A percentile compares a stretch with the other conserved stretches of the same genome.
phyloP scores from a whole-genome alignment of 768 basidiomycete species.

The Tricholoma bakamatsutake region DNA sequence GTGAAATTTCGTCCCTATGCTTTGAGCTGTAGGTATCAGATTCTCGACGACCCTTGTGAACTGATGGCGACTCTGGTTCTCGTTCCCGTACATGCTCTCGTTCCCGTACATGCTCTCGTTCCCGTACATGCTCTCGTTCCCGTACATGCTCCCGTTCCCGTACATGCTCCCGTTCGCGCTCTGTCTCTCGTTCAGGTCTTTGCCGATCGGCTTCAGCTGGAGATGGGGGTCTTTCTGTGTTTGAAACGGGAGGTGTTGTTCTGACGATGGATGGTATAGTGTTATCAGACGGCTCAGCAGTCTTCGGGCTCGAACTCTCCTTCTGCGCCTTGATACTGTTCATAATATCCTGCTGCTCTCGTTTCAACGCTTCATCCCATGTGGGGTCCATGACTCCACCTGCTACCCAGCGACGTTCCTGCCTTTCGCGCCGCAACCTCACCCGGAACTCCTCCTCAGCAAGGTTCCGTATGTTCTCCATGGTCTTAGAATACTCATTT shows the following conservation, averaged over 20 bases:
- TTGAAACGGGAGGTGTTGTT: background rate
- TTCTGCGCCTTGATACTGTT: conserved; percentile 32
- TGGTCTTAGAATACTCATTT: conserved; percentile 32
- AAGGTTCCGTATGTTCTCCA: conserved; percentile 37
- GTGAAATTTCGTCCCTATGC: conserved; percentile 12
- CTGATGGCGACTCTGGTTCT: conserved; percentile 10
- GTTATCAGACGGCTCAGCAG: conserved; percentile 2
- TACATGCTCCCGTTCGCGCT: conserved; percentile 8
- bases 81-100: background rate
- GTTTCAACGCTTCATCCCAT: conserved; percentile 25
- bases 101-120: conserved; percentile 4
- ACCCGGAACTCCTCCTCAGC: conserved; percentile 41
- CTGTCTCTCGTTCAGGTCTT: conserved; percentile 4
- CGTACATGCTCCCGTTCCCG: too few relatives aligned
- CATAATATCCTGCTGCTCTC: conserved; percentile 39
- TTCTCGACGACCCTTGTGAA: conserved; percentile 14
- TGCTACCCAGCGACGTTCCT: conserved; percentile 43
- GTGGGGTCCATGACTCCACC: conserved; percentile 25
- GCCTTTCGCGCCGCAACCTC: conserved; percentile 42
- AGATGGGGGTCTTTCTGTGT: background rate
- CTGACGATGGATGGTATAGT: background rate
- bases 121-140: conserved; percentile 3
- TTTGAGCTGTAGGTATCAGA: conserved; percentile 17
- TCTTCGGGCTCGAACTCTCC: conserved; percentile 3
- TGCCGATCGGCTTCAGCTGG: background rate